Evolutionary conservation across 2,329 filamentous ascomycete species (phyloP).

Genomic region (Pseudocercospora fuligena): DNA sequence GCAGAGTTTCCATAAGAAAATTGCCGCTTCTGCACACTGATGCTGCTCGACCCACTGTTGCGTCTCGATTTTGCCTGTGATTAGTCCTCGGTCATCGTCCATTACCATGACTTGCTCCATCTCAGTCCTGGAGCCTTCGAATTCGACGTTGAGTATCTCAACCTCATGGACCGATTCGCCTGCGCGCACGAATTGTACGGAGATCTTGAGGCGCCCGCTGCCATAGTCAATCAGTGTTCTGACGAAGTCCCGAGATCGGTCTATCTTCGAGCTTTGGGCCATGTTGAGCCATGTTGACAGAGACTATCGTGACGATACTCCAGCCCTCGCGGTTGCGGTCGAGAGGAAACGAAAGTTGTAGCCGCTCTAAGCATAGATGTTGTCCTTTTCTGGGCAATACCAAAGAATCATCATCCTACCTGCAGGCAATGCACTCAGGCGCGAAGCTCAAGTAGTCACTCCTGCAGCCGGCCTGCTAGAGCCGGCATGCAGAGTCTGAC

Average conservation of each 20-base stretch:
- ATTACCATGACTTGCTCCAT: constrained; percentile 1
- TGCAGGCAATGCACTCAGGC: not conserved
- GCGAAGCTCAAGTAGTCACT: no score
- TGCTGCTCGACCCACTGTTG: not conserved
- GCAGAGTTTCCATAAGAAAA: not conserved
- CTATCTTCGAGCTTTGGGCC: not conserved
- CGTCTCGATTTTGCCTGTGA: not conserved
- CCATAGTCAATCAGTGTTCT: constrained; percentile 1
- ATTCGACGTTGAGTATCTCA: not conserved
- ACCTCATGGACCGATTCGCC: not conserved
- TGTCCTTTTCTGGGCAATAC: not conserved
- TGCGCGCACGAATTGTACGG: not conserved
- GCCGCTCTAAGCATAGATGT: not conserved
- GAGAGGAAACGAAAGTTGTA: not conserved
- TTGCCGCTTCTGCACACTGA: not conserved
- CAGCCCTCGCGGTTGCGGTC: not conserved
- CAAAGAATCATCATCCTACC: not conserved
- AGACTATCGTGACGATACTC: not conserved
- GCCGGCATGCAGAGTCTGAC: no score
- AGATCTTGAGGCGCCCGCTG: constrained; percentile 5
- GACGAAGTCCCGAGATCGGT: not conserved
- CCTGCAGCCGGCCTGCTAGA: no score
- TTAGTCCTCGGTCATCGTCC: not conserved
- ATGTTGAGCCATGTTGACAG: not conserved
- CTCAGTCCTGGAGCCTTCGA: not conserved